Base-by-base conservation (phyloP, 2,329 filamentous ascomycete genomes). In the Colletotrichum sp. region DNA sequence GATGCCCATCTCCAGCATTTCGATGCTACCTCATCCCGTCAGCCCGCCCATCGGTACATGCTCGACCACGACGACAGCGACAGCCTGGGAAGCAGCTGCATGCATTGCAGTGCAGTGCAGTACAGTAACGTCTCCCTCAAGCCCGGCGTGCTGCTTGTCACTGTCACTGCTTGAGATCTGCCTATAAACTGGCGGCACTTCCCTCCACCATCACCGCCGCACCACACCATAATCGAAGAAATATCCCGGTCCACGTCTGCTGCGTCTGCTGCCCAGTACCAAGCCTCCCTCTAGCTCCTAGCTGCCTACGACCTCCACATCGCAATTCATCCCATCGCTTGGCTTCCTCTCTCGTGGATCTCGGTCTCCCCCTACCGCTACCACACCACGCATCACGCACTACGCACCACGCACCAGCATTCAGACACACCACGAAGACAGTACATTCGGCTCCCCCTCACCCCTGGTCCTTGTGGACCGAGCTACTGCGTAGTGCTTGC, bases 391-490 rank as follows among this genome's bases (percentile, higher is more conserved):
- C 36, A 52, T 52, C 44, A 52, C 44, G 44, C 44, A 44, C 9
- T 8, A 44, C 36, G 36, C 60, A 44, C 39, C 19, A 22, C 11
- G 44, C 34, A 65, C n/a, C 34, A 44, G 34, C 60, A 34, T 61
- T 16, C 59, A 16, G 28, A 34, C 30, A 60, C 34, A 69, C 32
- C 55, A 30, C 64, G 39, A 30, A 44, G 39, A 55, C 64, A 32
- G 64, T 44, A 65, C 67, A 30, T 69, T 71, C 60, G 72, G 72
- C 68, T 66, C 60, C 72, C 68, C 72, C 72, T 71, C 34, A 28
- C 61, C 63, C 73, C 70, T 73, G 73, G 64, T 65, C 70, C 69
- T 59, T 75, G 70, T 68, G 64, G 73, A 48, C 63, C 69, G 28
- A 63, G 63, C 69, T 68, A 68, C 57, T 73, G 59, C 30, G 30